These are phyloP conservation scores for Abelmoschus esculentus DNA, from an alignment of 345 rosid species.

Conservation along the genomic window DNA sequence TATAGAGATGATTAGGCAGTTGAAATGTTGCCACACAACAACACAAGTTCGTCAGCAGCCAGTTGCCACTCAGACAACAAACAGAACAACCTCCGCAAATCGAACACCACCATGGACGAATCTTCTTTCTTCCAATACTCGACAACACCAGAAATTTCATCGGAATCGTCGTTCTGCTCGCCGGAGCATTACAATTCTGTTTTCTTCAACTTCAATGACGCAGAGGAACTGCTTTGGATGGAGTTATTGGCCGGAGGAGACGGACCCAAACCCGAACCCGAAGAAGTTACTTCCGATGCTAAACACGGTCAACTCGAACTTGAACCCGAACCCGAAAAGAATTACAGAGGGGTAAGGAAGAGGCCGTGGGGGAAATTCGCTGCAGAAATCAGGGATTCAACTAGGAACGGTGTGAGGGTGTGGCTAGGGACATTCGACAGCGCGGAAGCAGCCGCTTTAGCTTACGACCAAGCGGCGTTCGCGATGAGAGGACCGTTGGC, in stretches of 20 bases:
- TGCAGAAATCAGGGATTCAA: conserved; percentile 72
- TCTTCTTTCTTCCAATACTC: conserved; percentile 19
- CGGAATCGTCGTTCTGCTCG: conserved; percentile 33
- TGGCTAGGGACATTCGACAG: conserved; percentile 76
- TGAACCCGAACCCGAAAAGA: conserved; percentile 13
- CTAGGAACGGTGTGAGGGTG: conserved; percentile 52
- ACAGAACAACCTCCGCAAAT: neutral
- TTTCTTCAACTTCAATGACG: conserved; percentile 28
- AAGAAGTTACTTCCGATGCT: conserved; percentile 19
- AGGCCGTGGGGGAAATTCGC: conserved; percentile 78
- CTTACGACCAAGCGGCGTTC: conserved; percentile 76
- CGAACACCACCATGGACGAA: conserved; percentile 21
- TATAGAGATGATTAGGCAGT: neutral
- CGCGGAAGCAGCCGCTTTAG: conserved; percentile 65
- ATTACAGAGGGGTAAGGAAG: conserved; percentile 59
- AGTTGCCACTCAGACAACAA: neutral
- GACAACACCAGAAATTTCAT: conserved; percentile 18
- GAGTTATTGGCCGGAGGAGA: conserved; percentile 25
- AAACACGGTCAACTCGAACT: neutral
- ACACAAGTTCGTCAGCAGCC: neutral
- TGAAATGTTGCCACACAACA: conserved; percentile 1
- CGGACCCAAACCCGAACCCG: neutral
- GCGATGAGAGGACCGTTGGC: conserved; percentile 46
- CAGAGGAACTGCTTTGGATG: conserved; percentile 36
- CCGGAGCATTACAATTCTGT: conserved; percentile 32